Conservation (phyloP, 2,329 filamentous ascomycete genomes). For the Fusarium equiseti region DNA sequence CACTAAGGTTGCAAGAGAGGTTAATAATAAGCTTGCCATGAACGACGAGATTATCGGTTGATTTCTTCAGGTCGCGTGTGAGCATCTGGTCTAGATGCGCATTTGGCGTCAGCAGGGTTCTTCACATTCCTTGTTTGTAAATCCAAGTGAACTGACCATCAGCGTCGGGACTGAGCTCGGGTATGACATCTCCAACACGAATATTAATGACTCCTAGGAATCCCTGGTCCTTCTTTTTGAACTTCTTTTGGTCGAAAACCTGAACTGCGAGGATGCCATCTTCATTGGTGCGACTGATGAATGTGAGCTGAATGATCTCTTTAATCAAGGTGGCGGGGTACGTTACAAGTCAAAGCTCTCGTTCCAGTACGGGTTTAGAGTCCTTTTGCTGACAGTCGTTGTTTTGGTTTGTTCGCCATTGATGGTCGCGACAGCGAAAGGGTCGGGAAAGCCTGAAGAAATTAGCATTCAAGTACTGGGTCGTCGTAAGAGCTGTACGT, state of each 20-base stretch:
- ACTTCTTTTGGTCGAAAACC: constrained; percentile 99
- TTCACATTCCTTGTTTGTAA: constrained; percentile 34
- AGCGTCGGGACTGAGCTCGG: constrained; percentile 84
- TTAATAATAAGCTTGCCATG: constrained; percentile 98
- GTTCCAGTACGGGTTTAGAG: constrained; percentile 99
- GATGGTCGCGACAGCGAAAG: constrained; percentile 96
- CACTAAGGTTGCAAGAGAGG: constrained; percentile 87
- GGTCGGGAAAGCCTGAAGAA: constrained; percentile 87
- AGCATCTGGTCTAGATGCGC: constrained; percentile 88
- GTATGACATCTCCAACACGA: constrained; percentile 90
- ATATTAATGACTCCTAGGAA: constrained; percentile 99
- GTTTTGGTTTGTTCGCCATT: constrained; percentile 98
- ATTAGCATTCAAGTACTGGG: constrained; percentile 47
- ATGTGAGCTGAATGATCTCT: constrained; percentile 26
- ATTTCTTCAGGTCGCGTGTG: constrained; percentile 95
- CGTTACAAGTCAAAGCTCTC: constrained; percentile 98
- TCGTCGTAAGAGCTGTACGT: constrained; percentile 58
- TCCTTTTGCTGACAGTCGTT: constrained; percentile 97
- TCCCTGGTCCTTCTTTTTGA: constrained; percentile 99
- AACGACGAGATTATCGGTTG: constrained; percentile 96
- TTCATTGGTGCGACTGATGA: constrained; percentile 83
- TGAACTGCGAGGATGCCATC: constrained; percentile 97
- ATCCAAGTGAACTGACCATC: constrained; percentile 77
- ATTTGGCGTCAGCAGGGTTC: constrained; percentile 45
- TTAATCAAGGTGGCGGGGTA: constrained; percentile 26